Evolutionary conservation across 1,284 basidiomycete species (phyloP).

Genomic region (Gymnopus androsaceus): DNA sequence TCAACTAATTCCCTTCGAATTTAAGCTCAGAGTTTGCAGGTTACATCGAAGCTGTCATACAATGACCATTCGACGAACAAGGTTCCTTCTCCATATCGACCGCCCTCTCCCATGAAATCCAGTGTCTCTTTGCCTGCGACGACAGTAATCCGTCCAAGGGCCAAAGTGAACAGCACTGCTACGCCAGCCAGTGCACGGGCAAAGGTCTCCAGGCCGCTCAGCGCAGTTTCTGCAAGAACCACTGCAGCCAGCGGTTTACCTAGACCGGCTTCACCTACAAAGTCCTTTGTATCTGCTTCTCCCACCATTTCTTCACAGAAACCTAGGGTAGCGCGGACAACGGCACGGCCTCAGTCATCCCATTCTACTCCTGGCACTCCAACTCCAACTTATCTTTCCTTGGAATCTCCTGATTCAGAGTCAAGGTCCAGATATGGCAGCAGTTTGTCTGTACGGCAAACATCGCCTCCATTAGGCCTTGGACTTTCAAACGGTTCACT

Average conservation of each 20-base stretch:
- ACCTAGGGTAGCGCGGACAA: conserved; percentile 7
- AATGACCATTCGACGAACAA: conserved; percentile 7
- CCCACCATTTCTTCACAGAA: conserved; percentile 9
- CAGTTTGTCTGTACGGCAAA: conserved; percentile 14
- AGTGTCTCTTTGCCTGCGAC: conserved; percentile 33
- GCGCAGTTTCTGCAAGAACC: conserved; percentile 9
- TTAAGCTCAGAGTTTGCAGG: conserved; percentile 10
- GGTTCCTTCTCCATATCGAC: conserved; percentile 36
- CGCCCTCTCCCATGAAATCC: conserved; percentile 55
- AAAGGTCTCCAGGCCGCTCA: conserved; percentile 9
- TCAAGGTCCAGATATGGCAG: conserved; percentile 1
- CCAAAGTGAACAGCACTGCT: conserved; percentile 62
- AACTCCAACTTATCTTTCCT: background rate
- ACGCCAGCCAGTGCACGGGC: conserved; percentile 24
- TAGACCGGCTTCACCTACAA: conserved; percentile 34
- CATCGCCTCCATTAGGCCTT: conserved; percentile 26
- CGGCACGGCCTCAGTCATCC: conserved; percentile 26
- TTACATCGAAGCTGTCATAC: conserved; percentile 25
- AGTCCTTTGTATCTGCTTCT: conserved; percentile 17
- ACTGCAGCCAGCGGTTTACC: conserved; percentile 10
- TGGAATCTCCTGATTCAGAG: conserved; percentile 24
- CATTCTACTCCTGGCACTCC: conserved; percentile 31
- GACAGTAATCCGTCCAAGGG: conserved; percentile 48
- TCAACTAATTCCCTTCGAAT: background rate
- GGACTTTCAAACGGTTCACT: conserved; percentile 18